Evolutionary conservation across 495 filamentous ascomycete genomes (phyloP).

Genomic region (Xylaria castorea): DNA sequence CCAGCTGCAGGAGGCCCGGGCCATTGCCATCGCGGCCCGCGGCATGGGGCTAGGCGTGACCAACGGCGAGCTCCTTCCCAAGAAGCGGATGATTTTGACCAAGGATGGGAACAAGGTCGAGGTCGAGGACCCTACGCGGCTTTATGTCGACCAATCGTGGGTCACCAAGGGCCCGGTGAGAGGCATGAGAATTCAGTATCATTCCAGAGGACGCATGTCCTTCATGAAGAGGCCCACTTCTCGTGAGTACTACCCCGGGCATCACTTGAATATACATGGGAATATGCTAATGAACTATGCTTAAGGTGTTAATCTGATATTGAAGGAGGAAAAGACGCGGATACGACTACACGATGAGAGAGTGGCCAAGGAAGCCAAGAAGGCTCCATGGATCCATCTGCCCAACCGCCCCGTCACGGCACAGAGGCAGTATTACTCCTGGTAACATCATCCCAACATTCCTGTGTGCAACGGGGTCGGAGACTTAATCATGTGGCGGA

Average conservation of each 20-base stretch:
- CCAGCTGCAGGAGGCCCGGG: conserved; percentile 78
- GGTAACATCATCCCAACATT: conserved; percentile 59
- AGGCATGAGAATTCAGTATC: conserved; percentile 61
- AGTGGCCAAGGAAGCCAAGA: conserved; percentile 70
- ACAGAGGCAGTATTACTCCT: conserved; percentile 87
- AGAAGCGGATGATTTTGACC: conserved; percentile 51
- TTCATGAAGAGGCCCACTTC: conserved; percentile 70
- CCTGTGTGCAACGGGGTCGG: background rate
- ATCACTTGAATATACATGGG: conserved; percentile 5
- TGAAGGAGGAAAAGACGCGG: conserved; percentile 93
- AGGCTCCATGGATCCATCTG: conserved; percentile 82
- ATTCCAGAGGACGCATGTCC: conserved; percentile 72
- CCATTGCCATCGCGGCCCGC: conserved; percentile 74
- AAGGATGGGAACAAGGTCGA: conserved; percentile 67
- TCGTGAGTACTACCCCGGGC: conserved; percentile 57
- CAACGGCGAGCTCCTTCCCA: conserved; percentile 32
- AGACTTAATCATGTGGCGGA: background rate
- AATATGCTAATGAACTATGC: background rate
- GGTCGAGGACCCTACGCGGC: conserved; percentile 70
- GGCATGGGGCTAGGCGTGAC: conserved; percentile 81
- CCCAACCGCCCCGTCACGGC: conserved; percentile 78
- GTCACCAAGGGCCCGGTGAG: conserved; percentile 74
- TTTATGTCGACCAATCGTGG: conserved; percentile 93
- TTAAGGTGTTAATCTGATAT: conserved; percentile 73
- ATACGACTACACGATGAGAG: conserved; percentile 79